Evolutionary conservation across 225 moss, liverwort and hornwort genomes (phyloP), one percentile per base, ranked within the genome.

Genomic region (Polytrichum formosum): DNA sequence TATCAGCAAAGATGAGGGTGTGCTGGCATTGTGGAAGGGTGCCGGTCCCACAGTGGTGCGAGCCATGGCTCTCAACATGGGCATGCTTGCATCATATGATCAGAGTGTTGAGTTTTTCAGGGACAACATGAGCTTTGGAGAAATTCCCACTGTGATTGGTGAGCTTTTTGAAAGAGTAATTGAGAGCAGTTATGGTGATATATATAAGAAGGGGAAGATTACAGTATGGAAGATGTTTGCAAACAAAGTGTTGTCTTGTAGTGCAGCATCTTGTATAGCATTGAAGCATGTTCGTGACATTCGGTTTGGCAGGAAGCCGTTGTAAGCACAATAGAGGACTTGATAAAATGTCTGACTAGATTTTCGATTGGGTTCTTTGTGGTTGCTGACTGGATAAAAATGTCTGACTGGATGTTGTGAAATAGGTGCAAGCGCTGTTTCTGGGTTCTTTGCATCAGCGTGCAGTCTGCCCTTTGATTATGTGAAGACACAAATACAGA

Each of bases 11-110:
- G 89, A 89, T 26, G 89, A 89, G 69, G 89, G 89, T 7, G 67
- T 84, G 26, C 53, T 89, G 69, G 89, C 89, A 5, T 46, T 89
- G 69, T 89, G 89, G 89, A 89, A 89, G 70, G 89, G 89, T 18
- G 89, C 89, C 4, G 89, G 89, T 3, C 86, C 89, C 5, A 89
- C 89, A 30, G 89, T 89, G 18, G 89, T 89, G 21, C 79, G 89
- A 26, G 89, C 89, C 3, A 97, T 97, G 97, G 97, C 97, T 7
- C 71, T 97, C 72, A 97, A 97, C 76, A 94, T 97, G 97, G 97
- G 97, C 37, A 97, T 97, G 97, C 84, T 97, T 63, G 97, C 97
- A 21, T 94, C 94, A 10, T 97, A 97, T 29, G 97, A 97, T 61
- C 94, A 97, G 76, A 91, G 90, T 53, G 92, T 93, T 56, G 94